phyloP scores from a whole-genome alignment of 441 rosid species.

The Corymbia calophylla region DNA sequence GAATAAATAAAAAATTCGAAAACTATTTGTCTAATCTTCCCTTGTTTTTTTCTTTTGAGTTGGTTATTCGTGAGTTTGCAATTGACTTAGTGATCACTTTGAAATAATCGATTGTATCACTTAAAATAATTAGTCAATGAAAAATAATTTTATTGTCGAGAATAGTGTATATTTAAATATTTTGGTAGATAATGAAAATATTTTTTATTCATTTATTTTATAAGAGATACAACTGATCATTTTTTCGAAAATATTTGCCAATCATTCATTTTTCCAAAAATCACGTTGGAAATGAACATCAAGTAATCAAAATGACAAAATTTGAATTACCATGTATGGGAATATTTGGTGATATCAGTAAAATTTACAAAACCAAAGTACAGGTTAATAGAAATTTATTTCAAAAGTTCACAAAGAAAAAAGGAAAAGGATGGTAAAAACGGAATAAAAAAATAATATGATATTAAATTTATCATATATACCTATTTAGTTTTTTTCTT shows the following conservation, averaged over 20 bases:
- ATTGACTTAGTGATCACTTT: neutral
- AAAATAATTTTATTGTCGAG: too few relatives aligned
- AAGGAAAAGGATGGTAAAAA: neutral
- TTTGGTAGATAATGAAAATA: too few relatives aligned
- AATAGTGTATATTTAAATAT: too few relatives aligned
- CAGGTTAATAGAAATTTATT: too few relatives aligned
- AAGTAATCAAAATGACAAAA: too few relatives aligned
- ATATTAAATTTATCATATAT: too few relatives aligned
- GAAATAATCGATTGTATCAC: too few relatives aligned
- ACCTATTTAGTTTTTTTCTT: neutral
- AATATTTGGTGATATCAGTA: neutral
- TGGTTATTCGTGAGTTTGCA: neutral
- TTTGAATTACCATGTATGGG: neutral
- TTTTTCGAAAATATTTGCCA: neutral
- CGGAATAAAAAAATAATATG: neutral
- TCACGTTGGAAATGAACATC: neutral
- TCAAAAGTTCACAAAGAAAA: neutral
- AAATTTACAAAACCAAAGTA: neutral
- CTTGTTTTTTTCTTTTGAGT: too few relatives aligned
- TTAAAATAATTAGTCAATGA: too few relatives aligned
- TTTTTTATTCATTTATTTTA: too few relatives aligned
- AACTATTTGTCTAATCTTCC: too few relatives aligned
- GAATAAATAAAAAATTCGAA: neutral
- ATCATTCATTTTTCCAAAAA: too few relatives aligned
- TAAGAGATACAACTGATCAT: neutral